Conservation (phyloP, 2,329 filamentous ascomycete genomes). For the Dactylellina parvicollis region DNA sequence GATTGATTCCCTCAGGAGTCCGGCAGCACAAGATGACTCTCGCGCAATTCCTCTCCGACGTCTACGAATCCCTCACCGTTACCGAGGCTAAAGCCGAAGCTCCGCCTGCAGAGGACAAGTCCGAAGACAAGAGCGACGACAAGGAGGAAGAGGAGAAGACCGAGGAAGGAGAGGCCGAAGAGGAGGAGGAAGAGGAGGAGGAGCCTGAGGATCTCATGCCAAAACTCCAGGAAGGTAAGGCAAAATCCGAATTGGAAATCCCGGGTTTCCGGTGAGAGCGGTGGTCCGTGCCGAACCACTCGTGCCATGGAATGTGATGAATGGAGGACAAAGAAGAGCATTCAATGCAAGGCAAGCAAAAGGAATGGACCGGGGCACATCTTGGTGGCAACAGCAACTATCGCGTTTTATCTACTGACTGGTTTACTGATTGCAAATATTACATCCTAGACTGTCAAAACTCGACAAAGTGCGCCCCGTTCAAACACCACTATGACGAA, state of each 20-base stretch:
- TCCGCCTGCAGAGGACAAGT: slow-evolving; percentile 63
- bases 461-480: slow-evolving; percentile 81
- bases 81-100: slow-evolving; percentile 71
- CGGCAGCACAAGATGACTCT: slow-evolving; percentile 46
- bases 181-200: slow-evolving; percentile 86
- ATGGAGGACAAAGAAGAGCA: slow-evolving; percentile 41
- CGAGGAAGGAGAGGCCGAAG: slow-evolving; percentile 64
- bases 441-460: slow-evolving; percentile 80
- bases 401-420: neutral
- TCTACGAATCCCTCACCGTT: slow-evolving; percentile 58
- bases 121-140: slow-evolving; percentile 63
- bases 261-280: neutral
- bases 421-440: slow-evolving; percentile 12
- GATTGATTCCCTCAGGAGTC: slow-evolving; percentile 18
- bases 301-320: slow-evolving; percentile 26
- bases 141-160: slow-evolving; percentile 72
- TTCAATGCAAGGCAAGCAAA: slow-evolving; percentile 2
- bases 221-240: slow-evolving; percentile 89
- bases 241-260: slow-evolving; percentile 14
- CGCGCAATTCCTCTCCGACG: slow-evolving; percentile 57
- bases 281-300: neutral
- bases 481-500: slow-evolving; percentile 98
- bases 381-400: slow-evolving; percentile 4
- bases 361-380: slow-evolving; percentile 13
- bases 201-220: slow-evolving; percentile 88